Conservation (phyloP, 495 filamentous ascomycete genomes). For the Friedmanniomyces simplex region DNA sequence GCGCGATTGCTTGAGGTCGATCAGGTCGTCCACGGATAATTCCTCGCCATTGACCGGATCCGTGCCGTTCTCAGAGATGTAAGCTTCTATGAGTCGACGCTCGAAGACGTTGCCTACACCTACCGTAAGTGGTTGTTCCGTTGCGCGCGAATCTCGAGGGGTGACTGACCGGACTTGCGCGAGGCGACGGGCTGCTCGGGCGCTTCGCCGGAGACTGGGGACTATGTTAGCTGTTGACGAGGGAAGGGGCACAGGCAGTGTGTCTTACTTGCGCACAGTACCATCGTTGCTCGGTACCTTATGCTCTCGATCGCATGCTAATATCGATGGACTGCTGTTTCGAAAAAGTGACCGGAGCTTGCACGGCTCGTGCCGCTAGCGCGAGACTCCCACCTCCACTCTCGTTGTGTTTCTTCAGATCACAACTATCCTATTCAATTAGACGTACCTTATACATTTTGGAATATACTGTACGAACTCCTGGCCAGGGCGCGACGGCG, state of each 20-base stretch:
- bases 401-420: no score
- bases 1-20: constrained; percentile 73
- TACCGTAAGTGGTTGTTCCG: constrained; percentile 7
- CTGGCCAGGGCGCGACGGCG: no score
- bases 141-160: background rate
- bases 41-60: constrained; percentile 90
- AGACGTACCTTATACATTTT: no score
- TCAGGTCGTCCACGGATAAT: constrained; percentile 71
- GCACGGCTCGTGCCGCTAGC: no score
- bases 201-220: constrained; percentile 86
- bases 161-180: constrained; percentile 68
- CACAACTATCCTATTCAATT: no score
- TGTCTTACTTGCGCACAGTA: constrained; percentile 15
- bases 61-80: constrained; percentile 86
- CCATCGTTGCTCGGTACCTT: background rate
- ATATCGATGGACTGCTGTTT: no score
- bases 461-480: no score
- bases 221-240: background rate
- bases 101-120: constrained; percentile 74
- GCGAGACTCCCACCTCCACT: no score
- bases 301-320: background rate
- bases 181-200: constrained; percentile 92
- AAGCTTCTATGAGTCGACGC: constrained; percentile 87
- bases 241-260: background rate
- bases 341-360: no score